Conservation (phyloP, 2,329 filamentous ascomycete species). For the Aureobasidium pullulans region DNA sequence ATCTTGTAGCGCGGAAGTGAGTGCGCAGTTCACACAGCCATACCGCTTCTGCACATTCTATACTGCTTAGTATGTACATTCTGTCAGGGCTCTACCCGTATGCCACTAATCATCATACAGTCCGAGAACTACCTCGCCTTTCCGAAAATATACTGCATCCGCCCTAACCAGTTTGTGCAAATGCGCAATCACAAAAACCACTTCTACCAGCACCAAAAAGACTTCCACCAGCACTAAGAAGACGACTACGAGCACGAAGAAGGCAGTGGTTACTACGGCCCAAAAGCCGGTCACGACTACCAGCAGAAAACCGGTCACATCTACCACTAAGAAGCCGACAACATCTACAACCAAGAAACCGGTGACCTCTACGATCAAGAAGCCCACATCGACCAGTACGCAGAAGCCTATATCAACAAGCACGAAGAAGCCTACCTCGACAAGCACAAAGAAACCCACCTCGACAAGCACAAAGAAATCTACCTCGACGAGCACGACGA, state of each 20-base stretch:
- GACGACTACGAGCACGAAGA: background rate
- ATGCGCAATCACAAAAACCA: background rate
- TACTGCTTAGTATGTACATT: background rate
- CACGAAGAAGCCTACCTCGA: background rate
- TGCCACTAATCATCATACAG: background rate
- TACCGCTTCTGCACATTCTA: conserved; percentile 6
- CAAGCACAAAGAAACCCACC: background rate
- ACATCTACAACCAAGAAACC: background rate
- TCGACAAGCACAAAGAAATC: background rate
- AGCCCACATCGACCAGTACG: background rate
- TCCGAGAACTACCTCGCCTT: background rate
- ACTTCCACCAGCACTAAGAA: background rate
- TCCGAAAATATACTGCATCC: background rate
- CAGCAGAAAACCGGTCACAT: background rate
- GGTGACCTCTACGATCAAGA: background rate
- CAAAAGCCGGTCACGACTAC: background rate
- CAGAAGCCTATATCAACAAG: background rate
- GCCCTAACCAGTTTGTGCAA: background rate
- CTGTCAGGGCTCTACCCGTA: too few relatives aligned
- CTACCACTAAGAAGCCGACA: background rate
- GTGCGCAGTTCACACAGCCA: background rate
- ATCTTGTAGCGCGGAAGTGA: background rate
- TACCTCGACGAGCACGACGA: background rate
- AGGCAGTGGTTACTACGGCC: background rate
- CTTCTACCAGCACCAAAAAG: background rate